These are phyloP conservation scores for Fusarium abutilonis DNA, from an alignment of 2,329 filamentous ascomycete species.

Conservation along the genomic window DNA sequence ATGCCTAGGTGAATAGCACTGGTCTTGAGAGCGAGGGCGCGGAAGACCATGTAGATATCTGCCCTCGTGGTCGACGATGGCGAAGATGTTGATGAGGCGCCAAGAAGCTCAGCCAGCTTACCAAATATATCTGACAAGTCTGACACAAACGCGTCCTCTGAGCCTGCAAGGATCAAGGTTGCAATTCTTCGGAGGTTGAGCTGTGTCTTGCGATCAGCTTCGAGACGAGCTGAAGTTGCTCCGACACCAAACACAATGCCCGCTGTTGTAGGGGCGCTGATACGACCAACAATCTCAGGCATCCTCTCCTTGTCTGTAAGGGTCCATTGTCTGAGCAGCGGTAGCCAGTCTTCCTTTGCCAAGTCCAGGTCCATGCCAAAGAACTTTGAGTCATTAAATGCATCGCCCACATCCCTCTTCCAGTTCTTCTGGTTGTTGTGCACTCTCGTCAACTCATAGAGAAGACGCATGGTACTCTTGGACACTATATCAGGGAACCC, in stretches of 20 bases:
- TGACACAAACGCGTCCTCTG: constrained; percentile 80
- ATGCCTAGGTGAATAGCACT: constrained; percentile 82
- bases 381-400: constrained; percentile 89
- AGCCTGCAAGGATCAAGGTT: constrained; percentile 79
- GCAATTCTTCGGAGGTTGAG: constrained; percentile 86
- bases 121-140: constrained; percentile 80
- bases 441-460: constrained; percentile 80
- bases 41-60: constrained; percentile 88
- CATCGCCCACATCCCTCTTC: constrained; percentile 92
- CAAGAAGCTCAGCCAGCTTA: constrained; percentile 86
- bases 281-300: constrained; percentile 78
- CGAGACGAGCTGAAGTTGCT: constrained; percentile 89
- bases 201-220: constrained; percentile 93
- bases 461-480: constrained; percentile 73
- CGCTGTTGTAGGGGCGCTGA: constrained; percentile 87
- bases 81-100: constrained; percentile 85
- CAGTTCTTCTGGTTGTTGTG: constrained; percentile 86
- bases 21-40: constrained; percentile 81
- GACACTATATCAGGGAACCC: constrained; percentile 87
- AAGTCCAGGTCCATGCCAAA: constrained; percentile 75
- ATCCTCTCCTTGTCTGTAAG: constrained; percentile 89
- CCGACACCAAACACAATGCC: constrained; percentile 99
- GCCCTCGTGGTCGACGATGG: constrained; percentile 89
- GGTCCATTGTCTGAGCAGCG: constrained; percentile 84
- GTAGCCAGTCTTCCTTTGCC: constrained; percentile 80